phyloP scores from a whole-genome alignment of 805 yeast genomes.

The Lachancea dasiensis region DNA sequence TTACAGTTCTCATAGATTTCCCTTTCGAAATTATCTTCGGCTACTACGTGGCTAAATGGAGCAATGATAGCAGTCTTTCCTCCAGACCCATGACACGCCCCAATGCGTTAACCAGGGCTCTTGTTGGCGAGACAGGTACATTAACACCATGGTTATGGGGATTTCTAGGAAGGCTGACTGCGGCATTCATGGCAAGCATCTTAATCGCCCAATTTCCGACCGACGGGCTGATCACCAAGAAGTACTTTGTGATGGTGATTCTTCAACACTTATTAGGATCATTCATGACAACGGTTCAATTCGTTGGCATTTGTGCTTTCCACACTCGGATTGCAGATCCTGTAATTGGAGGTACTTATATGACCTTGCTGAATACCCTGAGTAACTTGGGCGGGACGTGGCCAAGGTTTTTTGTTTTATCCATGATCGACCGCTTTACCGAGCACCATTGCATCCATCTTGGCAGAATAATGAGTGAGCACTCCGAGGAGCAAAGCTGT shows the following conservation, averaged over 20 bases:
- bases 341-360: conserved; percentile 91
- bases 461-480: conserved; percentile 27
- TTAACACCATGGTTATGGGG: conserved; percentile 88
- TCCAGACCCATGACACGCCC: neutral
- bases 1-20: conserved; percentile 88
- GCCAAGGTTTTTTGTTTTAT: conserved; percentile 82
- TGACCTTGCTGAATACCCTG: conserved; percentile 91
- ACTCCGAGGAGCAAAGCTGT: conserved; percentile 46
- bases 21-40: conserved; percentile 96
- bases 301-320: conserved; percentile 90
- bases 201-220: conserved; percentile 69
- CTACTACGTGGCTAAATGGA: conserved; percentile 91
- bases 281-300: conserved; percentile 91
- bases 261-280: conserved; percentile 79
- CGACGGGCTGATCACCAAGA: conserved; percentile 38
- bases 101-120: conserved; percentile 9
- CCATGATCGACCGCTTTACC: conserved; percentile 75
- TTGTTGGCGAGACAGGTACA: conserved; percentile 43
- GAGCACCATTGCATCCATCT: conserved; percentile 47
- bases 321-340: conserved; percentile 97
- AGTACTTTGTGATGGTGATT: conserved; percentile 66
- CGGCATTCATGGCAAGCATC: conserved; percentile 71
- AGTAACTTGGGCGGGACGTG: conserved; percentile 96
- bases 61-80: conserved; percentile 15
- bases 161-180: conserved; percentile 69